These are phyloP conservation scores for Ustilago hordei DNA, from an alignment of 1,284 basidiomycete genomes.

Conservation along the genomic window DNA sequence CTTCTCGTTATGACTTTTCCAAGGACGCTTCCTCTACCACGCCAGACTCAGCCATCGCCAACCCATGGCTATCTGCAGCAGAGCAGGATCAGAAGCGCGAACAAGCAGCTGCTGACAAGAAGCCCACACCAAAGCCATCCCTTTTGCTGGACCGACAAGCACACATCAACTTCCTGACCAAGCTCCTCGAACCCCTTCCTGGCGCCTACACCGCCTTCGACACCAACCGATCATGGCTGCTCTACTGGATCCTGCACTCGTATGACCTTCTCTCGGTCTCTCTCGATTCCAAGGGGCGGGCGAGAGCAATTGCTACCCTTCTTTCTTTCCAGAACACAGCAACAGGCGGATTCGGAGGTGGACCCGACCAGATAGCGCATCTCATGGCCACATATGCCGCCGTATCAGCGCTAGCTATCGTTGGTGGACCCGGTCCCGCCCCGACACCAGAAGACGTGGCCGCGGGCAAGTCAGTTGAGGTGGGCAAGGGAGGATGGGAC, in stretches of 20 bases:
- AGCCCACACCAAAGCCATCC: conserved; percentile 22
- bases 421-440: conserved; percentile 75
- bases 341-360: conserved; percentile 88
- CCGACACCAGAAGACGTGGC: conserved; percentile 53
- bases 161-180: conserved; percentile 62
- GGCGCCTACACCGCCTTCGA: conserved; percentile 64
- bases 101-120: conserved; percentile 8
- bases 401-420: conserved; percentile 84
- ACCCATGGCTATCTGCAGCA: conserved; percentile 43
- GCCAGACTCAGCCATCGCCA: conserved; percentile 21
- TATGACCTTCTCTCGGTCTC: conserved; percentile 60
- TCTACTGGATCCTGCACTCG: conserved; percentile 67
- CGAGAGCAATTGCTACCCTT: conserved; percentile 64
- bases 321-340: conserved; percentile 64
- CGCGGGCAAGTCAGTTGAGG: conserved; percentile 73
- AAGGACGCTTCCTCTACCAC: conserved; percentile 5
- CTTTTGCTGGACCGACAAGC: conserved; percentile 55
- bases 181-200: conserved; percentile 61
- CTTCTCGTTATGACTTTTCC: conserved; percentile 32
- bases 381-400: conserved; percentile 91
- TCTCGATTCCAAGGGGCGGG: conserved; percentile 47
- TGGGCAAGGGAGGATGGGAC: conserved; percentile 68
- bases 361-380: conserved; percentile 88
- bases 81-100: conserved; percentile 29
- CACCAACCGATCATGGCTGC: conserved; percentile 66